These are phyloP conservation scores for Cordia subcordata DNA, from an alignment of 257 asterid genomes.

Conservation along the genomic window DNA sequence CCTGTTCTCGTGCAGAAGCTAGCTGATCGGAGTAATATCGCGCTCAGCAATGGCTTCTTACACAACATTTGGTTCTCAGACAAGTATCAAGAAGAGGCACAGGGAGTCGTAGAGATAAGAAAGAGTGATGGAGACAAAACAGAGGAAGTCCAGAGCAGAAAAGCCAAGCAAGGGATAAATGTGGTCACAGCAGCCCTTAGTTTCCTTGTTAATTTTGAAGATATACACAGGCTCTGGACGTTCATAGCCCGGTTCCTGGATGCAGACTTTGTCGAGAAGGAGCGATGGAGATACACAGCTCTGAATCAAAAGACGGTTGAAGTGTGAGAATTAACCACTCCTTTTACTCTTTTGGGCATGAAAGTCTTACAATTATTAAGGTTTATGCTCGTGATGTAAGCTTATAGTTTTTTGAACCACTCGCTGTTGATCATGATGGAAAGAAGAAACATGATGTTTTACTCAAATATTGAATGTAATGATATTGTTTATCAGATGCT, in stretches of 20 bases:
- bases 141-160: constrained; percentile 19
- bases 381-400: neutral
- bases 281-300: constrained; percentile 89
- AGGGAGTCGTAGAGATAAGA: constrained; percentile 26
- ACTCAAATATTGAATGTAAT: neutral
- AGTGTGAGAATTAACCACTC: constrained; percentile 28
- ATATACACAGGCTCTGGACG: constrained; percentile 73
- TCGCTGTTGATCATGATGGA: neutral
- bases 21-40: constrained; percentile 66
- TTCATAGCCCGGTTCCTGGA: constrained; percentile 81
- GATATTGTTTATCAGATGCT: too few species aligned
- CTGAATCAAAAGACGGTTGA: constrained; percentile 72
- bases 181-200: constrained; percentile 69
- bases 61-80: constrained; percentile 56
- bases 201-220: constrained; percentile 80
- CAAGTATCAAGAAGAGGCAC: constrained; percentile 46
- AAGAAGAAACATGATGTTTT: neutral
- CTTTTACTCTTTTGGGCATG: neutral
- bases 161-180: constrained; percentile 30
- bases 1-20: constrained; percentile 82
- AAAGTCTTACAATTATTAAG: neutral
- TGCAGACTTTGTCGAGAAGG: constrained; percentile 93
- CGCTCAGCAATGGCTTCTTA: constrained; percentile 61
- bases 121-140: constrained; percentile 25
- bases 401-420: neutral